These are phyloP conservation scores for Boechera divaricarpa DNA, from an alignment of 345 rosid species.

Conservation along the genomic window DNA sequence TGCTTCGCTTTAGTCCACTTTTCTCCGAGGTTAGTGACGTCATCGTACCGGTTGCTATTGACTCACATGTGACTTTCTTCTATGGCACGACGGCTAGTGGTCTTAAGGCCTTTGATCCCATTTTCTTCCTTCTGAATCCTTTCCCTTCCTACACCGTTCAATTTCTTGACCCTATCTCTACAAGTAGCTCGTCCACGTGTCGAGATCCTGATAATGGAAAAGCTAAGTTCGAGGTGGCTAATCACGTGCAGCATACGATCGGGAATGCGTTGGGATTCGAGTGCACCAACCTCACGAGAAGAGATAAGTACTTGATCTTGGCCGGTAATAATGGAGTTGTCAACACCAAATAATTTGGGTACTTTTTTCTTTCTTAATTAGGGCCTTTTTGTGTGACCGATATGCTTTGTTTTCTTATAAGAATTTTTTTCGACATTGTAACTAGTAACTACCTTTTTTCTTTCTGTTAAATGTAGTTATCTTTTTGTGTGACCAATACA, in stretches of 20 bases:
- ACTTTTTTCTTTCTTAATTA: neutral
- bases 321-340: constrained; percentile 61
- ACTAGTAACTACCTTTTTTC: constrained; percentile 5
- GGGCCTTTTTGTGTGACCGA: neutral
- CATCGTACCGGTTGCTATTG: constrained; percentile 59
- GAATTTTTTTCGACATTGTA: neutral
- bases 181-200: constrained; percentile 35
- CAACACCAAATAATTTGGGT: constrained; percentile 9
- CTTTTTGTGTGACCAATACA: constrained; percentile 7
- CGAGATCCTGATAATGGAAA: constrained; percentile 27
- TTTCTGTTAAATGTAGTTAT: neutral
- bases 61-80: constrained; percentile 54
- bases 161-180: constrained; percentile 45
- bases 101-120: constrained; percentile 54
- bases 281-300: constrained; percentile 62
- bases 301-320: constrained; percentile 58
- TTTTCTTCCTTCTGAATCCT: constrained; percentile 57
- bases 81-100: constrained; percentile 67
- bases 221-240: constrained; percentile 53
- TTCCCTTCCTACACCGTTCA: constrained; percentile 34
- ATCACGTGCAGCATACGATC: constrained; percentile 54
- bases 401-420: neutral
- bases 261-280: constrained; percentile 57
- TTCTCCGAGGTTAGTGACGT: constrained; percentile 60
- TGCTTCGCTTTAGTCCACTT: constrained; percentile 65